A percentile compares a stretch with the other conserved stretches of the same genome.
Evolutionary conservation across 2,329 filamentous ascomycete genomes (phyloP).

Genomic region (Aspergillus sp.): DNA sequence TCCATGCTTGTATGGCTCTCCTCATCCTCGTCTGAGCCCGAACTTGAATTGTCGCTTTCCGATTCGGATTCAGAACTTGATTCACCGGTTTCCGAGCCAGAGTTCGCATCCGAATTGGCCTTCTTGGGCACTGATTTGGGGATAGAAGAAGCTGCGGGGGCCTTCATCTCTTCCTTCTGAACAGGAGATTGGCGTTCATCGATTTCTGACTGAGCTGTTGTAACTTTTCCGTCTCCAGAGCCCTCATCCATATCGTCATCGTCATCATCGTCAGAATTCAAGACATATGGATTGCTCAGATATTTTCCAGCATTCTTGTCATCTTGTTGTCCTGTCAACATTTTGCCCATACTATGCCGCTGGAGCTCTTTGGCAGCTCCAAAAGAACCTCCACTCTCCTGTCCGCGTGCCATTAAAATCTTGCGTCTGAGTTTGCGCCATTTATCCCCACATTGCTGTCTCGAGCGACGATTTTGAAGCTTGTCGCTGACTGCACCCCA

Average conservation of each 20-base stretch:
- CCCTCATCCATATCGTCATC: background rate
- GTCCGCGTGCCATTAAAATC: constrained; percentile 21
- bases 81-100: background rate
- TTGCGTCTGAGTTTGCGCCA: constrained; percentile 35
- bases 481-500: constrained; percentile 34
- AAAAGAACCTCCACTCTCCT: constrained; percentile 24
- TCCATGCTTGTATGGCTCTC: background rate
- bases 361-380: constrained; percentile 16
- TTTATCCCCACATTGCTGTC: constrained; percentile 41
- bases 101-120: background rate
- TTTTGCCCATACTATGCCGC: background rate
- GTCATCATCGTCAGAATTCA: background rate
- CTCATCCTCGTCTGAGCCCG: background rate
- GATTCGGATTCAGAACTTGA: background rate
- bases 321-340: background rate
- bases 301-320: background rate
- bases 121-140: background rate
- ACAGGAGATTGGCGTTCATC: background rate
- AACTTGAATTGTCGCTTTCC: background rate
- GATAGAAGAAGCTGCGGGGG: background rate
- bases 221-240: background rate
- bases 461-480: constrained; percentile 32
- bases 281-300: background rate
- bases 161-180: background rate
- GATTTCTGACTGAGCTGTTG: background rate